Base-by-base conservation (phyloP, 305 asterid genomes). In the Solanum aculeatissimum region DNA sequence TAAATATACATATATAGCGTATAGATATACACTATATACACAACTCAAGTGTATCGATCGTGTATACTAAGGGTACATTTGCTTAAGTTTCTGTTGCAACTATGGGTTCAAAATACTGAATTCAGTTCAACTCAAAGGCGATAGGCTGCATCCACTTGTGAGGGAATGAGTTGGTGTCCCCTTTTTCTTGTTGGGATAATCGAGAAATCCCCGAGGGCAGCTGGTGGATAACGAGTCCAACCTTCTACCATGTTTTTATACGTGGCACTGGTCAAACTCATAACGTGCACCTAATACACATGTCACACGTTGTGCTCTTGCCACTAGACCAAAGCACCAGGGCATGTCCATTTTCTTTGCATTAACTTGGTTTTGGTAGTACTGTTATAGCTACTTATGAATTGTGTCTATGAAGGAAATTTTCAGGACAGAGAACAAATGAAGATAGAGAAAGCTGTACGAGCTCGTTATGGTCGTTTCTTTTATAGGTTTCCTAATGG, bases 401-500 rank as follows among this genome's bases (percentile, higher is more conserved):
- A 42, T 3, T 60, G 21, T 60, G 19, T 80, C 19, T 83, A 0
- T 84, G 15, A 86, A 93, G 97, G 98, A 21, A 94, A 95, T 90
- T 95, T 92, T 68, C 98, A 95, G 89, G 94, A 92, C 66, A 88
- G 87, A 51, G 95, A 91, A 40, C 90, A 92, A 45, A 95, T 95
- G 98, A 95, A 89, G 90, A 88, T 92, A 83, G 89, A 89, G 65
- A 95, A 95, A 84, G 95, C 89, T 29, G 91, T 85, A 3, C 89
- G 97, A 38, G 90, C 89, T 78, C 90, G 87, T 0, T 95, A 93
- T 84, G 98, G 98, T 25, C 93, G 97, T 14, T 95, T 95, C 87
- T 95, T 92, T 83, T 93, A 95, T 79, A 87, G 97, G 82, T 95
- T 95, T 86, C 97, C 97, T 3, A 90, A 94, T 74, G 98, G 97